A percentile compares a stretch with the other conserved stretches of the same genome.
These are phyloP conservation scores for Solanum habrochaites DNA, from an alignment of 257 asterid species.

Conservation along the genomic window DNA sequence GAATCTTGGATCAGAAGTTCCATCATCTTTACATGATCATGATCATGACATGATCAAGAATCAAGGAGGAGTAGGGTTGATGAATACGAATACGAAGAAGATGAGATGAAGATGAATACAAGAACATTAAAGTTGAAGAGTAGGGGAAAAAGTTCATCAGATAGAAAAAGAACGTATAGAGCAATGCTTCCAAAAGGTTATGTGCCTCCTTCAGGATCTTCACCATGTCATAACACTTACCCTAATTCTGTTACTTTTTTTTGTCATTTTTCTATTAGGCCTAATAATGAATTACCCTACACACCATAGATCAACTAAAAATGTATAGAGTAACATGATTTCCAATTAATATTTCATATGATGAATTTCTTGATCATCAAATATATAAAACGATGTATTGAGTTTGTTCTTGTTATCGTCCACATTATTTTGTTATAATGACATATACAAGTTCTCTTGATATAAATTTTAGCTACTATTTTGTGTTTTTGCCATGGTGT, in stretches of 20 bases:
- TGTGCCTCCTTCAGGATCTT: conserved; percentile 75
- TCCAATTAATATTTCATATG: background rate
- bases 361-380: background rate
- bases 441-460: background rate
- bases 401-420: background rate
- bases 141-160: background rate
- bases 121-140: background rate
- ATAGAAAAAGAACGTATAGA: conserved; percentile 24
- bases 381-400: background rate
- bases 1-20: background rate
- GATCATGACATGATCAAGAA: conserved; percentile 9
- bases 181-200: conserved; percentile 80
- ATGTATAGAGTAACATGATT: background rate
- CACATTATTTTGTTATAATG: background rate
- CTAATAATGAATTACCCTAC: background rate
- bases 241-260: conserved; percentile 47
- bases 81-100: background rate
- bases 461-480: background rate
- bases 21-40: background rate
- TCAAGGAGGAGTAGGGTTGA: background rate
- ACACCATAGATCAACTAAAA: background rate
- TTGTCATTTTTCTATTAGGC: conserved; percentile 13
- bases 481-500: background rate
- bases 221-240: conserved; percentile 61
- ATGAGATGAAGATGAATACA: background rate